Conservation (phyloP, 1,284 basidiomycete genomes). For the Polyporus tsugae region DNA sequence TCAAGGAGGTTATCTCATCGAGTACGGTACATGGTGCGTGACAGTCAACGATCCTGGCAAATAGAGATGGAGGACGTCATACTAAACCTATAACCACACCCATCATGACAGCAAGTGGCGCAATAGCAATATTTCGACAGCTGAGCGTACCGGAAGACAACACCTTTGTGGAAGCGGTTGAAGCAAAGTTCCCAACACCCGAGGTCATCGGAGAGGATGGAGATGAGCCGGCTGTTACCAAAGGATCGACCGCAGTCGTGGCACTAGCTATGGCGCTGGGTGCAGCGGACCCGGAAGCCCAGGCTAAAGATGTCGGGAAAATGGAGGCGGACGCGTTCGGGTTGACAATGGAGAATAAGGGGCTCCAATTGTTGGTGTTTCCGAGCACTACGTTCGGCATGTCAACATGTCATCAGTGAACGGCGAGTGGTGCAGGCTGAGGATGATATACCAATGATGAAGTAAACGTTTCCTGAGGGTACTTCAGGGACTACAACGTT, state of each 20-base stretch:
- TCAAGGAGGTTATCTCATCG: background rate
- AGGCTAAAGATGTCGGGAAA: background rate
- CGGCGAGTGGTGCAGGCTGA: background rate
- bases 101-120: background rate
- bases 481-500: slow-evolving; percentile 2
- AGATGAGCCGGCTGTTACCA: background rate
- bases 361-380: slow-evolving; percentile 3
- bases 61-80: background rate
- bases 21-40: background rate
- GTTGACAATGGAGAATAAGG: background rate
- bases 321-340: background rate
- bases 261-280: background rate
- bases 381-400: background rate
- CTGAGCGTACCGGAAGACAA: background rate
- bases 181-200: background rate
- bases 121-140: background rate
- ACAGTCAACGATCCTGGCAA: background rate
- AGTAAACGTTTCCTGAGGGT: slow-evolving; percentile 1
- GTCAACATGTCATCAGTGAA: background rate
- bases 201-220: background rate
- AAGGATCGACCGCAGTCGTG: background rate
- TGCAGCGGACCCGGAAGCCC: slow-evolving; percentile 4
- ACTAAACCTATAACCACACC: background rate
- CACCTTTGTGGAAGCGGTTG: background rate
- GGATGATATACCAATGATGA: background rate